phyloP scores from a whole-genome alignment of 2,329 filamentous ascomycete species.

The Cytospora leucostoma region DNA sequence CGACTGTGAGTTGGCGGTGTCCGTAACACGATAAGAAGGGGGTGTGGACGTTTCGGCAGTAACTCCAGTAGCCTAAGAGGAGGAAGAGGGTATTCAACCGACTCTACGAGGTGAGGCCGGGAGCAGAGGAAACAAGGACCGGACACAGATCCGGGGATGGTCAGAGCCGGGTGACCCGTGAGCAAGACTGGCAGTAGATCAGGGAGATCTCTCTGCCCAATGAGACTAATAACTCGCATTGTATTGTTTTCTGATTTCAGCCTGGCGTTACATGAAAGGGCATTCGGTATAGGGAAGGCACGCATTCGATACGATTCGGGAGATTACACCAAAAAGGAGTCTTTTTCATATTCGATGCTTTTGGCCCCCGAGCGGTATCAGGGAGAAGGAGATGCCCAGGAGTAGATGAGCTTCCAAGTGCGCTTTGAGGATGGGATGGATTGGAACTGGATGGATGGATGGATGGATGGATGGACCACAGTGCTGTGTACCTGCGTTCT shows the following conservation, averaged over 20 bases:
- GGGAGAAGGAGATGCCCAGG: neutral
- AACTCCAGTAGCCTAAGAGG: neutral
- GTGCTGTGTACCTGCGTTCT: neutral
- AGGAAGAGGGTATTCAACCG: neutral
- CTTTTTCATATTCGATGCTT: constrained; percentile 6
- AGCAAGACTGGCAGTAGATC: constrained; percentile 4
- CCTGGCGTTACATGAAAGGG: constrained; percentile 27
- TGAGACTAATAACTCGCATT: constrained; percentile 26
- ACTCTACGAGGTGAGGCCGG: neutral
- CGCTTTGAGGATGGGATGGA: neutral
- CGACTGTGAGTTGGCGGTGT: neutral
- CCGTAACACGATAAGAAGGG: neutral
- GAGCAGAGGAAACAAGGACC: neutral
- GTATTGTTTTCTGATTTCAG: constrained; percentile 27
- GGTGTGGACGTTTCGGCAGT: neutral
- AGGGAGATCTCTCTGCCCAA: constrained; percentile 9
- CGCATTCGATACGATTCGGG: constrained; percentile 19
- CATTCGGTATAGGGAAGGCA: constrained; percentile 26
- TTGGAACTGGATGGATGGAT: constrained; percentile 1
- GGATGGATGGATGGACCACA: neutral
- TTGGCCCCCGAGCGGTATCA: constrained; percentile 1
- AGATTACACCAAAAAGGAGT: constrained; percentile 17
- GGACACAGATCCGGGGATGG: neutral
- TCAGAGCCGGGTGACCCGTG: neutral
- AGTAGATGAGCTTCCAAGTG: neutral